Base-by-base conservation (phyloP, 192 early-diverging fungal genomes). In the Linnemannia elongata region DNA sequence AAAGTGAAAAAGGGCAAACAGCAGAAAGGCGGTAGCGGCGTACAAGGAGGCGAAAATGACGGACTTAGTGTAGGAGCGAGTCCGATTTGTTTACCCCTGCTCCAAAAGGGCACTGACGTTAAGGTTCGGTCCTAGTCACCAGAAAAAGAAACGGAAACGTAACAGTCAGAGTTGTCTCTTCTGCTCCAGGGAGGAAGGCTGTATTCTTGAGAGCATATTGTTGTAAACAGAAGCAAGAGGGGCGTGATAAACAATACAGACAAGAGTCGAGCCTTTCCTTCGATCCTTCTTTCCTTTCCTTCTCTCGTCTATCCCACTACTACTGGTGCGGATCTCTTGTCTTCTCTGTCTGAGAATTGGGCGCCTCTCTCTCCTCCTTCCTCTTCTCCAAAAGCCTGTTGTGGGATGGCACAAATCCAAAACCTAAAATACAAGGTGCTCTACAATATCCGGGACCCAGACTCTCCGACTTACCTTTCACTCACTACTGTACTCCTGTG, bases 91-190 rank as follows among this genome's bases (percentile, higher is more conserved):
- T 17, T 52, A 52, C n/a, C 27, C 55, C 17, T 27, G 55, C 60
- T 66, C 60, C 60, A 66, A 66, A 66, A 66, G 60, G 60, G 60
- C 60, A 33, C n/a, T 33, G 60, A 66, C 60, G 60, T 66, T 66
- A 66, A 66, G 30, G 60, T 66, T 66, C 30, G 4, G 8, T 12
- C 60, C 60, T 66, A 66, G 60, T 9, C 60, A 63, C 30, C 30
- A 63, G 30, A 63, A 30, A 63, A 63, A 8, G 33, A 22, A 63
- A 30, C 7, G 27, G 60, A 63, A 33, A 57, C 22, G 24, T n/a
- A n/a, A 57, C 22, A 30, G n/a, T 9, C 0, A 10, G n/a, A 27
- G 10, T 8, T 55, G n/a, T 22, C 6, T 1, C 15, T 55, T 17
- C 22, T 54, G 52, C 5, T 1, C 38, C 38, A 39, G 47, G 20